phyloP scores from a whole-genome alignment of 163 green algal species.

The Chlorella variabilis region DNA sequence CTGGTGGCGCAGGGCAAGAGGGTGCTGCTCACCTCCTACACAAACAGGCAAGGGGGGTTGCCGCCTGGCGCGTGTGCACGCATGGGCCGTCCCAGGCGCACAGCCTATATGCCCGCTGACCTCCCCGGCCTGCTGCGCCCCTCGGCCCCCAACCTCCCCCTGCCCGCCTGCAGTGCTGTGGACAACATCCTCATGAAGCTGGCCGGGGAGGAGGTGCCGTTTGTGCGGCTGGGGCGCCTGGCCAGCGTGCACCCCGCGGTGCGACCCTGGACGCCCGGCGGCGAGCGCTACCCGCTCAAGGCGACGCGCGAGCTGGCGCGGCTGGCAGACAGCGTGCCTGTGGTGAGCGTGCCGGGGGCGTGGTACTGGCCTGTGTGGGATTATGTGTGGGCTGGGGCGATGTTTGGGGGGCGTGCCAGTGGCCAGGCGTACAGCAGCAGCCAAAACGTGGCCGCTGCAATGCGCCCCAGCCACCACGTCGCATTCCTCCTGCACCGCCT shows the following conservation, averaged over 20 bases:
- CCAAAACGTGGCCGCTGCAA: no score
- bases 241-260: constrained; percentile 65
- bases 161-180: constrained; percentile 68
- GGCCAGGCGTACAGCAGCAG: no score
- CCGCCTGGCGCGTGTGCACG: neutral
- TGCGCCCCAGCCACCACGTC: neutral
- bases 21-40: constrained; percentile 93
- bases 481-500: neutral
- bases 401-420: no score
- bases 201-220: constrained; percentile 46
- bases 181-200: constrained; percentile 94
- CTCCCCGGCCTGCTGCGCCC: no score
- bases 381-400: neutral
- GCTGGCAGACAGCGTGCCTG: constrained; percentile 32
- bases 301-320: constrained; percentile 43
- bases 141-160: no score
- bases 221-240: constrained; percentile 79
- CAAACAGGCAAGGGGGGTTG: constrained; percentile 76
- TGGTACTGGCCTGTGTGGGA: neutral
- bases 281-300: constrained; percentile 55
- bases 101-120: no score
- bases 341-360: constrained; percentile 24
- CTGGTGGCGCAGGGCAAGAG: constrained; percentile 66
- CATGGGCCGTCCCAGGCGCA: no score
- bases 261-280: constrained; percentile 62